Base-by-base conservation (phyloP, 106 monocot species). In the Narthecium ossifragum region DNA sequence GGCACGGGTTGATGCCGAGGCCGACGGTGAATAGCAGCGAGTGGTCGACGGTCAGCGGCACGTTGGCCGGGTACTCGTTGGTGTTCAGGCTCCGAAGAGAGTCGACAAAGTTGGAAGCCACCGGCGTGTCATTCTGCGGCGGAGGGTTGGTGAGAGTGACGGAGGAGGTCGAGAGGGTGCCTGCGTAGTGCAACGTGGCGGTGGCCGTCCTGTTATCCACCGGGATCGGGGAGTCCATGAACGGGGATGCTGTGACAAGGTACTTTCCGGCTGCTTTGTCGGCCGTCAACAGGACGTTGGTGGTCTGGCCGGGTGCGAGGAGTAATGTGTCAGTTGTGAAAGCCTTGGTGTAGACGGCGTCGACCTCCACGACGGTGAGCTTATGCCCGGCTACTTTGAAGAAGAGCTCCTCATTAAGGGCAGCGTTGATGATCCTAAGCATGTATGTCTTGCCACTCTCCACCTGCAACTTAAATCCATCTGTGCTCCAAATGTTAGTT, bases 1-100 rank as follows among this genome's bases (percentile, higher is more conserved):
- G n/a, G 55, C 85, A 85, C 0, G 85, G 76, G 57, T 85, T 80
- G 34, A 77, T 38, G 5, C 85, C 80, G 31, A 85, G 65, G 3
- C 85, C 80, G 13, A 76, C 70, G 1, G 80, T 80, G 70, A 85
- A 80, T 2, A 85, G 15, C 9, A 85, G 76, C 31, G 61, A 53
- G 67, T 71, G 76, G 28, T 86, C 85, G 2, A 78, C 48, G 9
- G 53, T 55, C 31, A 7, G 30, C 2, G 76, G 79, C 7, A 80
- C 79, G 13, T 55, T 62, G 0, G 76, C 76, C 1, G 75, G 83
- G 39, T 52, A 78, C 23, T 20, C 12, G 10, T 37, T 57, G 21
- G 85, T 66, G 54, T 80, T 77, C 31, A 85, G 69, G 30, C 85
- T 85, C 8, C 73, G 68, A 22, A 85, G 73, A 11, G 66, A 66